Evolutionary conservation across 75 land plant species (phyloP), one percentile per base, ranked within the genome.

Genomic region (Gnetum montanum): DNA sequence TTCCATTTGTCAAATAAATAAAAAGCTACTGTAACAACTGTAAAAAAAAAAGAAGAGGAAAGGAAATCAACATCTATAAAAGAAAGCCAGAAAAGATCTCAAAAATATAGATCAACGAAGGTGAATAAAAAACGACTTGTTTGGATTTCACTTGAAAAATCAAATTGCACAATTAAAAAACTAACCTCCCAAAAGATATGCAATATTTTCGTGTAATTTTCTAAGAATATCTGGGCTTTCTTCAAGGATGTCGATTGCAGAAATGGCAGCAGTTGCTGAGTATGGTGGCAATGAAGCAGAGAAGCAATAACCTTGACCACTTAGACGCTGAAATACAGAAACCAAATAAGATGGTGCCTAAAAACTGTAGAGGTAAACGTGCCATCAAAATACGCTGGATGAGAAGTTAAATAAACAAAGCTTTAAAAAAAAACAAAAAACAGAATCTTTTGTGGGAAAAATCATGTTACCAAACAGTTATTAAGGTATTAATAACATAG

Each of bases 211-310:
- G 58, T 63, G 83, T 43, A 92, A 65, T 56, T 57, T 81, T 20
- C 52, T 30, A 52, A 88, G 71, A 43, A 92, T 45, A 45, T 47
- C 54, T 13, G 85, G 86, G 60, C 82, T 84, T 33, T 74, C 75
- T 52, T 92, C 94, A 58, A 92, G 61, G 40, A 84, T 38, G 68
- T 84, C 81, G 15, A 92, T 72, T n/a, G 97, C 93, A 54, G 97
- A 55, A 60, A 92, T 84, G 34, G 94, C 79, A 53, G 89, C 94
- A 79, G 69, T 73, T 11, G 97, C 97, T 41, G 81, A 75, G 65
- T 77, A 88, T 6, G 94, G 97, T 43, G 93, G 97, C 67, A 79
- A 67, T 20, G 97, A 82, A 19, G 93, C 97, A 46, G 97, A 92
- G 54, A 88, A 92, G 25, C 80, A 83, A 67, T 92, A 92, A 1